phyloP scores from a whole-genome alignment of 345 rosid genomes.

The Corymbia maculata region DNA sequence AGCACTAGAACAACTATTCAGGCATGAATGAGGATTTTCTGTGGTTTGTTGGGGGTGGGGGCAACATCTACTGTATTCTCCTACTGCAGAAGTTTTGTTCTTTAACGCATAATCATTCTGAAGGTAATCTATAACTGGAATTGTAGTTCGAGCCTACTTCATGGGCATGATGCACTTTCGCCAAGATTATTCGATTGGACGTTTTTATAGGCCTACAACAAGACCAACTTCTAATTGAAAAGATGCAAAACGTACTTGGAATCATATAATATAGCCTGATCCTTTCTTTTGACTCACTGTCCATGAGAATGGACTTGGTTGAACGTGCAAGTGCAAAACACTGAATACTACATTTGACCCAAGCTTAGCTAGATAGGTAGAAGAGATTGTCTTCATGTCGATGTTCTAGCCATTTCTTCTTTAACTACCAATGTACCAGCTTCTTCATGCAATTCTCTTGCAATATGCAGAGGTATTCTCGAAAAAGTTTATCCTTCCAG shows the following conservation, averaged over 20 bases:
- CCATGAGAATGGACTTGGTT: background rate
- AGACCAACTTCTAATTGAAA: background rate
- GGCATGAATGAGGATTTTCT: background rate
- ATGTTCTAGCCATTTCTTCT: background rate
- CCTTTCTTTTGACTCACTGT: background rate
- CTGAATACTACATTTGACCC: background rate
- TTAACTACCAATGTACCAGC: background rate
- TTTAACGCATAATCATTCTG: background rate
- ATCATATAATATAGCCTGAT: background rate
- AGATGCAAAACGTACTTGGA: background rate
- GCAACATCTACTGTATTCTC: background rate
- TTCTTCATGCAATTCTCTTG: background rate
- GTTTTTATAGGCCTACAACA: background rate
- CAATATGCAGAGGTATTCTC: conserved; percentile 51
- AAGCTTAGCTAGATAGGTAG: background rate
- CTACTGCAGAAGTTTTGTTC: background rate
- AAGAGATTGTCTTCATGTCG: background rate
- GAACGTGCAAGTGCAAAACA: background rate
- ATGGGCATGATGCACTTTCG: background rate
- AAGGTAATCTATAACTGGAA: background rate
- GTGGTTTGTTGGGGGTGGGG: background rate
- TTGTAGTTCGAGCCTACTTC: background rate
- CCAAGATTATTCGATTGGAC: background rate
- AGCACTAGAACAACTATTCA: background rate
- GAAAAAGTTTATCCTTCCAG: conserved; percentile 85